Base-by-base conservation (phyloP, 2,329 filamentous ascomycete genomes). In the Exophiala phaeomuriformis region DNA sequence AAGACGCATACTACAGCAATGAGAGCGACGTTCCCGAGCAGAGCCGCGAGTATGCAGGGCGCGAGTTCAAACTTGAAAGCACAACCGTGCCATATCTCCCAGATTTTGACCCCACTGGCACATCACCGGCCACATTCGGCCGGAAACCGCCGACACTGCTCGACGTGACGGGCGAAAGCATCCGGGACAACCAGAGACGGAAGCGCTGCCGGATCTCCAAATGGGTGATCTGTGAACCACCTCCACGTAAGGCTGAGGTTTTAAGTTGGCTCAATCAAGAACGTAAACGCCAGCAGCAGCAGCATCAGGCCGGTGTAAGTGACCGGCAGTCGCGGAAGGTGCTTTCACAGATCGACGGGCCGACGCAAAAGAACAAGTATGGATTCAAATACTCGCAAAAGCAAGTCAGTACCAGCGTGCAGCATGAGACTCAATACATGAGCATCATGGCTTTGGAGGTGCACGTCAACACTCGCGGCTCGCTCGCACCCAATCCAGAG, bases 381-480 rank as follows among this genome's bases (percentile, higher is more conserved):
- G 88, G 86, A 0, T 91, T 90, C 74, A 93, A 90, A 66, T 95
- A 87, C 67, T 89, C 86, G 0, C 89, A 90, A 61, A 87, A 84
- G 65, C 77, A 79, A 57, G 81, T 83, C 61, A 84, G 84, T 1
- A 86, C 84, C 0, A 89, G 83, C 61, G 83, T 94, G 12, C 81
- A 88, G 64, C 87, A 91, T 61, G 88, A 94, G 67, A 83, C 82
- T 2, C 87, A 93, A 62, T 95, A 95, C 67, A 97, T 98, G 93
- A 95, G 88, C 62, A 89, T 86, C 12, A 90, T 98, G 88, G 94
- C 90, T 61, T 71, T 98, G 4, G 93, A 98, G 67, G 73, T 97
- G 3, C 91, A 98, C 66, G 85, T 94, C 57, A 95, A 95, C 63
- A 93, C 86, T 3, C 80, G 91, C 52, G 88, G 82, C 4, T 83